These are phyloP conservation scores for Crithidia mellificae DNA, from an alignment of 208 protist genomes.

Conservation along the genomic window DNA sequence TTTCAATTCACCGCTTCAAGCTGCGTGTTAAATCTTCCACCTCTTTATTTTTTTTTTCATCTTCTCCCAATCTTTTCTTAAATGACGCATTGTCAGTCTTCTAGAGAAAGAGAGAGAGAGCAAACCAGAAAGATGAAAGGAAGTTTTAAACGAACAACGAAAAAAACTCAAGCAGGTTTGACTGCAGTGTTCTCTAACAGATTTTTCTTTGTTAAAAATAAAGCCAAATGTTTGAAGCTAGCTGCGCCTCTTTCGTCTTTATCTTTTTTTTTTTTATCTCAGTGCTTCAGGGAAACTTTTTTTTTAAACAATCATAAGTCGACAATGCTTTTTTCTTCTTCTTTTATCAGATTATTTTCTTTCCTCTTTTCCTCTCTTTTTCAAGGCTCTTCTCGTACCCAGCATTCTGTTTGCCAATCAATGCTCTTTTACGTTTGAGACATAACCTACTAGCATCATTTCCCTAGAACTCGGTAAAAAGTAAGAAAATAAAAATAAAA, in stretches of 20 bases:
- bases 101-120: no score
- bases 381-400: conserved; percentile 14
- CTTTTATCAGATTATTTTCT: background rate
- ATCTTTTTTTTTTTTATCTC: background rate
- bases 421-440: conserved; percentile 11
- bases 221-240: background rate
- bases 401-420: conserved; percentile 10
- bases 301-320: background rate
- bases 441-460: background rate
- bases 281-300: conserved; percentile 3
- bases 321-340: background rate
- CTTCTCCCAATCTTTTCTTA: no score
- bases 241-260: background rate
- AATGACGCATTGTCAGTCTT: no score
- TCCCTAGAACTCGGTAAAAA: conserved; percentile 1
- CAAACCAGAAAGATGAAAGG: no score
- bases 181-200: background rate
- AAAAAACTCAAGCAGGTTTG: background rate
- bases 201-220: background rate
- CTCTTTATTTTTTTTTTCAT: background rate
- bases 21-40: no score
- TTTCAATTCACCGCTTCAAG: no score
- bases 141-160: no score
- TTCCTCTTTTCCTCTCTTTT: background rate
- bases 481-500: background rate